Evolutionary conservation across 2,329 filamentous ascomycete species (phyloP).

Genomic region (Calonectria pseudoturangicola): DNA sequence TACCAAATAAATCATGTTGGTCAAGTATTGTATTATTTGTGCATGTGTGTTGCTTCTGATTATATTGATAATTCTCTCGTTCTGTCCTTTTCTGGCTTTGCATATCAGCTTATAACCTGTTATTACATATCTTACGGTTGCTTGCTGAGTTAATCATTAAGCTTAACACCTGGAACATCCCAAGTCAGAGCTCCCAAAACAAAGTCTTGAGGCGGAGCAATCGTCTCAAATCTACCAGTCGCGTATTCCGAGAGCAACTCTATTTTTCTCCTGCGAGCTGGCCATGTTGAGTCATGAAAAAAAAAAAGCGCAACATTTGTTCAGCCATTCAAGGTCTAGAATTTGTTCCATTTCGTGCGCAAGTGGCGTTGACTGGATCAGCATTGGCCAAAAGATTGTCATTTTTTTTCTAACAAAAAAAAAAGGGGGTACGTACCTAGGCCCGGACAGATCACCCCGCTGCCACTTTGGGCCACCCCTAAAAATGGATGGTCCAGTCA

Average conservation of each 20-base stretch:
- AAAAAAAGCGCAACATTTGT: not conserved
- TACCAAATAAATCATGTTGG: no score
- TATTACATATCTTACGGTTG: no score
- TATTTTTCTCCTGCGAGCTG: not conserved
- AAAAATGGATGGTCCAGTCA: conserved; percentile 21
- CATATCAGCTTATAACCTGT: no score
- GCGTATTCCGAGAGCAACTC: not conserved
- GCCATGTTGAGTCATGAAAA: not conserved
- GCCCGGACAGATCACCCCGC: conserved; percentile 1
- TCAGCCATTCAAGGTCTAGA: not conserved
- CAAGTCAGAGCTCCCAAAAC: no score
- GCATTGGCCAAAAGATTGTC: not conserved
- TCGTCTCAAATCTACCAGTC: no score
- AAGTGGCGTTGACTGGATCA: conserved; percentile 2
- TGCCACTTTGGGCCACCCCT: conserved; percentile 9
- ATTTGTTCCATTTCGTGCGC: not conserved
- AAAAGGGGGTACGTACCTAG: conserved; percentile 7
- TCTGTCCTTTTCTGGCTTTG: no score
- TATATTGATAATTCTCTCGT: no score
- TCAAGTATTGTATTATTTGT: no score
- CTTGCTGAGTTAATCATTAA: no score
- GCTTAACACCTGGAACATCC: no score
- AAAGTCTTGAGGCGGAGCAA: no score
- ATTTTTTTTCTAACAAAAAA: not conserved
- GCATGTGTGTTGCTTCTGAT: no score